Evolutionary conservation across 441 rosid genomes (phyloP).

Genomic region (Croton laevigatus): DNA sequence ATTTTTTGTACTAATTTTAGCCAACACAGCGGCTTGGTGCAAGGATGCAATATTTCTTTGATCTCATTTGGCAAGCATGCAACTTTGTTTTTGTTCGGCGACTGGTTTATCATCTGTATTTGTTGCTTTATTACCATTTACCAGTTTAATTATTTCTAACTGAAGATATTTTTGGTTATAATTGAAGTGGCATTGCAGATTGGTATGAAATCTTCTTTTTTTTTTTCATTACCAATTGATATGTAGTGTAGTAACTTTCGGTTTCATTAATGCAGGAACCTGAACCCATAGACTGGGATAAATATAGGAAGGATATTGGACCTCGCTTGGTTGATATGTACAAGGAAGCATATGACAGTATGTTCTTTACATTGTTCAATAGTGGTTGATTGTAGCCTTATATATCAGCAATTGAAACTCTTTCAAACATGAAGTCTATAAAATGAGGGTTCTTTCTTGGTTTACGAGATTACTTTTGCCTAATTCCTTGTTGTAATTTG

Average conservation of each 20-base stretch:
- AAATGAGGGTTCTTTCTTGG: background rate
- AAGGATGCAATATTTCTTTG: background rate
- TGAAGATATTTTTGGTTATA: background rate
- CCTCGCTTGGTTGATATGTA: constrained; percentile 90
- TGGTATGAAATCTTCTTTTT: background rate
- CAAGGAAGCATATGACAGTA: constrained; percentile 88
- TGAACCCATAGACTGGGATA: constrained; percentile 90
- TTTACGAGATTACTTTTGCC: background rate
- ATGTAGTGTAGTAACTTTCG: background rate
- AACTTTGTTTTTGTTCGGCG: background rate
- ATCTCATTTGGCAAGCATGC: background rate
- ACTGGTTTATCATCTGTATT: background rate
- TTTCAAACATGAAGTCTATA: background rate
- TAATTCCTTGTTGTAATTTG: background rate
- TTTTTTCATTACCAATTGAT: background rate
- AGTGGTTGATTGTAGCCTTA: background rate
- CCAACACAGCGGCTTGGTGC: constrained; percentile 4
- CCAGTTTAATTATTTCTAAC: background rate
- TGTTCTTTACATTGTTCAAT: constrained; percentile 23
- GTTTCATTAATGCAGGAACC: constrained; percentile 60
- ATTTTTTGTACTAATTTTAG: background rate
- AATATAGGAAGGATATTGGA: constrained; percentile 76
- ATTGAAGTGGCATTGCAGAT: background rate
- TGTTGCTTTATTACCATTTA: background rate
- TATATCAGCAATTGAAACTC: background rate